Evolutionary conservation across 345 rosid genomes (phyloP).

Genomic region (Angophora floribunda): DNA sequence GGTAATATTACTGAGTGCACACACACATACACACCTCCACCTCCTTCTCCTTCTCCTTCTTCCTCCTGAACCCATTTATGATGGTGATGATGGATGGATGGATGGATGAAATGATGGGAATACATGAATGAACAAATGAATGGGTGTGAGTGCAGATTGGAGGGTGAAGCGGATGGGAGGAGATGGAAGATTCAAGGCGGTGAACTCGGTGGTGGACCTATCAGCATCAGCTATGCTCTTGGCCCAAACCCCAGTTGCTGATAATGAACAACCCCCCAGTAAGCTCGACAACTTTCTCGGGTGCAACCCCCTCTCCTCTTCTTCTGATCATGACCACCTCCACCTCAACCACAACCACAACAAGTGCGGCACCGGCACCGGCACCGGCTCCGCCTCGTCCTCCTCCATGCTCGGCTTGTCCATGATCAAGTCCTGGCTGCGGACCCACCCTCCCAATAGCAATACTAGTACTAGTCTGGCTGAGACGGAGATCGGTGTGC

Average conservation of each 20-base stretch:
- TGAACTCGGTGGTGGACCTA: not conserved
- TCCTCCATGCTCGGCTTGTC: conserved; percentile 49
- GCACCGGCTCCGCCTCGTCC: not conserved
- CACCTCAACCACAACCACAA: not conserved
- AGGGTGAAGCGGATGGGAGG: conserved; percentile 34
- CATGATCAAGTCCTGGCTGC: conserved; percentile 77
- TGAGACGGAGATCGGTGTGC: not conserved
- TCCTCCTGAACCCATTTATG: not conserved
- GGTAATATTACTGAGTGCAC: not conserved
- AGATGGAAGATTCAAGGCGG: conserved; percentile 11
- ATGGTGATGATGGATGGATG: not conserved
- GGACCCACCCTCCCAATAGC: conserved; percentile 38
- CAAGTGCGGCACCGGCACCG: not conserved
- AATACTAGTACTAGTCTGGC: not conserved
- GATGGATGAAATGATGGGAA: not conserved
- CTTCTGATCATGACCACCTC: not conserved
- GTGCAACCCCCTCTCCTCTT: conserved; percentile 27
- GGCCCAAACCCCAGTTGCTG: not conserved
- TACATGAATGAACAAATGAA: not conserved
- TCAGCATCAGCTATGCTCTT: not conserved
- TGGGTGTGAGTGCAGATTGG: conserved; percentile 38
- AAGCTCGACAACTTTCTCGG: conserved; percentile 84
- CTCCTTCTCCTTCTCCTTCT: not conserved
- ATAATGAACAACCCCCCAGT: conserved; percentile 30
- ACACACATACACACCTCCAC: not conserved